Conservation (phyloP, 108 stramenopile species). For the Nannochloropsis granulata region DNA sequence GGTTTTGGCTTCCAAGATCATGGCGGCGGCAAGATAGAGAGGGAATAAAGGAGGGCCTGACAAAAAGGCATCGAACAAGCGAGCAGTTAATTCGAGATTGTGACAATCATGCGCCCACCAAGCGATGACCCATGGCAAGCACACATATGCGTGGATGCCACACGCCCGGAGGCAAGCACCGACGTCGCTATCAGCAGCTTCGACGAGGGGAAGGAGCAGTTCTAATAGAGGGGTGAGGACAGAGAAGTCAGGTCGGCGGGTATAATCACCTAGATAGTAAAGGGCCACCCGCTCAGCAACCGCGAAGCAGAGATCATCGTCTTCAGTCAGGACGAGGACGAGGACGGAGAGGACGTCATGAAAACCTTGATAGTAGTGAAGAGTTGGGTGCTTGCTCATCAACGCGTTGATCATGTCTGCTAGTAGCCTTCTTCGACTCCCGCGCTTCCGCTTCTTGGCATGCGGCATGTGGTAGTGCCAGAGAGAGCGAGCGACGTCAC, state of each 20-base stretch:
- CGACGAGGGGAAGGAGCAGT: not conserved
- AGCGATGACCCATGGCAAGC: not conserved
- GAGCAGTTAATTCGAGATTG: not conserved
- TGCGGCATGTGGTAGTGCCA: not conserved
- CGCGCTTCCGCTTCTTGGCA: not conserved
- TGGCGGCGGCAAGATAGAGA: not conserved
- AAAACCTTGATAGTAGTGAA: not conserved
- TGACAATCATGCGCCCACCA: not conserved
- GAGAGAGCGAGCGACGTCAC: not conserved
- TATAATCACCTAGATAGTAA: not conserved
- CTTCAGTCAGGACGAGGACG: not conserved
- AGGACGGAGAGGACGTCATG: not conserved
- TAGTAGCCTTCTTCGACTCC: not conserved
- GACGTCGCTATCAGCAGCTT: not conserved
- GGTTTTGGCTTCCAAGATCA: not conserved
- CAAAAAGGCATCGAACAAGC: not conserved
- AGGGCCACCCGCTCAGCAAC: not conserved
- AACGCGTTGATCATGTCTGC: not conserved
- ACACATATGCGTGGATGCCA: not conserved
- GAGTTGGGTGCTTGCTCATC: not conserved
- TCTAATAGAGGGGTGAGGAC: not conserved
- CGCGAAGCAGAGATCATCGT: not conserved
- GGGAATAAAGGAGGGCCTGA: not conserved
- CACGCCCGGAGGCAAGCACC: not conserved
- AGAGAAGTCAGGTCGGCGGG: not conserved